These are phyloP conservation scores for Trichocladium antarcticum DNA, from an alignment of 495 filamentous ascomycete genomes.

Conservation along the genomic window DNA sequence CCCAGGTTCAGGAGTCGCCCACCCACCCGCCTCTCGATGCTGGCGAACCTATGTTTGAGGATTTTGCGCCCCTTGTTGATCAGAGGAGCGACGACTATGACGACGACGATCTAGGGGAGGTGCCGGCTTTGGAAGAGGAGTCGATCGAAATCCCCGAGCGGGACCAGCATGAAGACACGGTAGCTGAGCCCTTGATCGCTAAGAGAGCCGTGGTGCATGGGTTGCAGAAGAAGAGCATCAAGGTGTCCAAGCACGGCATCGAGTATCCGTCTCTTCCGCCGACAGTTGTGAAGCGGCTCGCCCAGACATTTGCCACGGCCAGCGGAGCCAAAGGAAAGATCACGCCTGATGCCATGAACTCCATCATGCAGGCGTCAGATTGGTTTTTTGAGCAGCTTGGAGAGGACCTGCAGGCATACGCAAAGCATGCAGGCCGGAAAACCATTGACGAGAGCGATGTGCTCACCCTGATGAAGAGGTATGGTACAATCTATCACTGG, in stretches of 20 bases:
- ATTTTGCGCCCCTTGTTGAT: slow-evolving; percentile 15
- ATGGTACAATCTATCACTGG: slow-evolving; percentile 29
- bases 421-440: slow-evolving; percentile 69
- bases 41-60: slow-evolving; percentile 10
- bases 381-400: slow-evolving; percentile 83
- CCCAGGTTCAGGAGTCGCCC: slow-evolving; percentile 20
- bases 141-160: slow-evolving; percentile 3
- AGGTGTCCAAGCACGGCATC: slow-evolving; percentile 62
- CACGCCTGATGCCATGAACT: slow-evolving; percentile 56
- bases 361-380: slow-evolving; percentile 67
- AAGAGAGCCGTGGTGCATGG: slow-evolving; percentile 20
- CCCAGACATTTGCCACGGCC: slow-evolving; percentile 55
- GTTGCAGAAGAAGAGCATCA: slow-evolving; percentile 40
- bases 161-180: slow-evolving; percentile 2
- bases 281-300: slow-evolving; percentile 61
- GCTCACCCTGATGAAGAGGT: slow-evolving; percentile 71
- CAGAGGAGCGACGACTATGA: slow-evolving; percentile 19
- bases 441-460: slow-evolving; percentile 81
- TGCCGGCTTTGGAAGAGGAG: slow-evolving; percentile 15
- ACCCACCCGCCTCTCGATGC: slow-evolving; percentile 3
- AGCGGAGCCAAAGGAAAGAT: slow-evolving; percentile 55
- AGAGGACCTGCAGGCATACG: slow-evolving; percentile 67
- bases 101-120: slow-evolving; percentile 18
- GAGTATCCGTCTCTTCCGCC: slow-evolving; percentile 63
- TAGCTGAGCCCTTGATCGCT: background rate